Evolutionary conservation across 768 basidiomycete genomes (phyloP), one percentile per base, ranked within the genome.

Genomic region (Tylopilus rubrobrunneus): DNA sequence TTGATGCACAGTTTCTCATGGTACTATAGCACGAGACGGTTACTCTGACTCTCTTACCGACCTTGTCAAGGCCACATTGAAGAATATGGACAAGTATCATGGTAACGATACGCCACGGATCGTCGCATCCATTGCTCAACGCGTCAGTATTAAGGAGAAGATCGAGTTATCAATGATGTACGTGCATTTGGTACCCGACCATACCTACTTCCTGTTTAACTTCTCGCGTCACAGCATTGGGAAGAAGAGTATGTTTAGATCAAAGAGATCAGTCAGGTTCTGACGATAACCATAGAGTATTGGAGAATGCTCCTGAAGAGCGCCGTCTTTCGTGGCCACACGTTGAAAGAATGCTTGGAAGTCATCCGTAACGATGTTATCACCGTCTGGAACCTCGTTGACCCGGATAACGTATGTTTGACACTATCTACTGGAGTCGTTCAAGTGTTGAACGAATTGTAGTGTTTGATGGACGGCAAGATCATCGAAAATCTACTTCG

Each of bases 91-190:
- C 10, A 39, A 37, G 4, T 45, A 53, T 39, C 17, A 52, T 44
- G 34, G 50, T 17, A 44, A 53, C 17, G 60, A 62, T 46, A 60
- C 45, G 4, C 55, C 60, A 2, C 51, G 48, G 11, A 12, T 43
- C 15, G 8, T 51, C 19, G 60, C 60, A 10, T 17, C 46, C 25
- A 62, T 62, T 11, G 60, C 60, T 28, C 60, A 61, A 12, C 56
- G 60, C 7, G 37, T 62, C 34, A 53, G 49, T 3, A 48, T 62
- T 23, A 61, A 62, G 45, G 39, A 58, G 12, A 61, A 61, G 17
- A 40, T 61, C 1, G 60, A 62, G 7, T 23, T 27, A 37, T 61
- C 59, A 3, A 51, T 61, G 29, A 15, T 45, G 60, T 58, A 53
- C 4, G 54, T 47, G 2, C 4, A 10, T 23, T 33, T 36, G 19